phyloP scores from a whole-genome alignment of 2,329 filamentous ascomycete genomes.

The Trichoderma gracile region DNA sequence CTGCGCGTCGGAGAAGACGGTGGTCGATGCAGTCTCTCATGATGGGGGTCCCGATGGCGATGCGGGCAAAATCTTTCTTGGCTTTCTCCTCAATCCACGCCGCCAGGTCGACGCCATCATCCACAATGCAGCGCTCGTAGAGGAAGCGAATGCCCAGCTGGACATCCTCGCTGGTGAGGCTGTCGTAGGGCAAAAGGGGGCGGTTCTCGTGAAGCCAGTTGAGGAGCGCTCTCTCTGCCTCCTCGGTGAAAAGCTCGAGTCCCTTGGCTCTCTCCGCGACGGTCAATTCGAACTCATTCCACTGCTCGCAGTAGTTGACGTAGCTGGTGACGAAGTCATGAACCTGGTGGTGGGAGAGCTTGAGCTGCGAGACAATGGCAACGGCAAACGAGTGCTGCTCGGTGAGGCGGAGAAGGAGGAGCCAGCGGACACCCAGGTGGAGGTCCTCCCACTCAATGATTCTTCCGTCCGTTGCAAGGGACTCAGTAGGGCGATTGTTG shows the following conservation, averaged over 20 bases:
- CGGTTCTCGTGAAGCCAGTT: constrained; percentile 15
- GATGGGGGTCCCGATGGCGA: neutral
- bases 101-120: neutral
- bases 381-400: neutral
- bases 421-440: constrained; percentile 5
- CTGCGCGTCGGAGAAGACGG: neutral
- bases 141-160: constrained; percentile 11
- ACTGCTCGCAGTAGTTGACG: constrained; percentile 9
- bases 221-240: neutral
- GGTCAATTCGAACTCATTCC: constrained; percentile 8
- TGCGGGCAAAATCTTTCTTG: neutral
- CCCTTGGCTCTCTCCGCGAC: neutral
- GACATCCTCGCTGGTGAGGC: neutral
- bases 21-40: constrained; percentile 1
- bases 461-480: neutral
- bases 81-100: neutral
- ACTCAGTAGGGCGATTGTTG: neutral
- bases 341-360: neutral
- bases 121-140: neutral
- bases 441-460: constrained; percentile 1
- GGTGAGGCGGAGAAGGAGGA: constrained; percentile 5
- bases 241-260: neutral
- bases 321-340: constrained; percentile 9
- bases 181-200: neutral
- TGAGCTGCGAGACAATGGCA: neutral